Percentiles rank a stretch among this genome's conserved stretches.
These are phyloP conservation scores for Capsicum rhomboideum DNA, from an alignment of 257 asterid species.

Conservation along the genomic window DNA sequence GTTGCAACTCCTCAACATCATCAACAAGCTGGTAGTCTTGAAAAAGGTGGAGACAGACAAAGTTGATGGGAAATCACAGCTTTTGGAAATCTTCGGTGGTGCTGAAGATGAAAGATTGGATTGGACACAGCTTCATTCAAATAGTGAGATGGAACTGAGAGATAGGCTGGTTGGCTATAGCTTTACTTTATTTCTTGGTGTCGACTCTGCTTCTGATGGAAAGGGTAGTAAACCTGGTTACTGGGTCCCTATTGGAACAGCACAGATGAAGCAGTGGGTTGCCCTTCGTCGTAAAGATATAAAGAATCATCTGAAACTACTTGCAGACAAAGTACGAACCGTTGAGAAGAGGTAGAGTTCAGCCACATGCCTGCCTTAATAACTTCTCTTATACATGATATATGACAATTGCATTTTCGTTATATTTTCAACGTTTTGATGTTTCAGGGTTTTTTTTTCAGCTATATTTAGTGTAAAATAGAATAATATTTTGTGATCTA, in stretches of 20 bases:
- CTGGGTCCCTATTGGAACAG: constrained; percentile 51
- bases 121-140: constrained; percentile 52
- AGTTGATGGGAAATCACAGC: constrained; percentile 11
- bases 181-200: constrained; percentile 32
- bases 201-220: constrained; percentile 16
- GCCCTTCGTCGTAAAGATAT: constrained; percentile 24
- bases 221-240: constrained; percentile 14
- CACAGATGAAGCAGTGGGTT: constrained; percentile 81
- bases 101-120: constrained; percentile 18
- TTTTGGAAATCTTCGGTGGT: constrained; percentile 20
- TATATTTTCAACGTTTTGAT: neutral
- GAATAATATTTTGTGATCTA: neutral
- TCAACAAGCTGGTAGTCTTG: constrained; percentile 53
- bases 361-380: neutral
- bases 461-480: neutral
- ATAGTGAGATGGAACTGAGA: constrained; percentile 68
- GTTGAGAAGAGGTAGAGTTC: constrained; percentile 48
- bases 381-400: neutral
- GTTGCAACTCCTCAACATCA: constrained; percentile 64
- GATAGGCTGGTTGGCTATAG: constrained; percentile 56
- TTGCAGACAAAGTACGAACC: constrained; percentile 38
- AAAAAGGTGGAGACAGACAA: constrained; percentile 25
- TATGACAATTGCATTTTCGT: neutral
- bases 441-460: neutral
- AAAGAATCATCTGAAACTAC: constrained; percentile 39